Conservation (phyloP, 1,284 basidiomycete species). For the Flammula alnicola region DNA sequence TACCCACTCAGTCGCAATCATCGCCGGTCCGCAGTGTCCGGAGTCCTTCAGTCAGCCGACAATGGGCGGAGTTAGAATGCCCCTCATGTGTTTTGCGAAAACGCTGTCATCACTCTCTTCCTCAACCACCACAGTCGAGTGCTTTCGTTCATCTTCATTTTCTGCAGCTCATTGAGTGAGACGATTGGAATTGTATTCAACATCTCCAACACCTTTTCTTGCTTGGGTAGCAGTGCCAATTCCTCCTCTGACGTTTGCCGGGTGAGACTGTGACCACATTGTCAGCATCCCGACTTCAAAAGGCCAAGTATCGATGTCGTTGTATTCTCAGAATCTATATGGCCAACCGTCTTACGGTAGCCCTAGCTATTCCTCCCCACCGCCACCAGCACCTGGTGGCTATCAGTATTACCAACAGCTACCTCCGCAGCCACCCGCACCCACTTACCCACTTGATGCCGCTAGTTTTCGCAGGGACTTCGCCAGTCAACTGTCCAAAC, state of each 20-base stretch:
- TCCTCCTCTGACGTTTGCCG: conserved; percentile 18
- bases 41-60: conserved; percentile 10
- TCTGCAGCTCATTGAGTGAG: conserved; percentile 42
- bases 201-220: conserved; percentile 27
- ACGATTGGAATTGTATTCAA: conserved; percentile 37
- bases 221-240: conserved; percentile 21
- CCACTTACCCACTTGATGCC: conserved; percentile 67
- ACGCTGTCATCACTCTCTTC: conserved; percentile 27
- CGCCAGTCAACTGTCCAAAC: conserved; percentile 74
- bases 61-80: conserved; percentile 40
- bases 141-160: conserved; percentile 35
- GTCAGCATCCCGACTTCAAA: conserved; percentile 17
- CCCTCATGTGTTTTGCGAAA: conserved; percentile 27
- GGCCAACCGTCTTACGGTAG: conserved; percentile 43
- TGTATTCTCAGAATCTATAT: conserved; percentile 46
- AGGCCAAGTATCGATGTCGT: conserved; percentile 38
- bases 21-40: too few species aligned
- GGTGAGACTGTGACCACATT: conserved; percentile 22
- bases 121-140: conserved; percentile 41
- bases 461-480: conserved; percentile 84
- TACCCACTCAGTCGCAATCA: too few species aligned
- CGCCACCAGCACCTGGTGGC: conserved; percentile 32
- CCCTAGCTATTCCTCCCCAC: conserved; percentile 43
- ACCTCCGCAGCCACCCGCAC: conserved; percentile 45
- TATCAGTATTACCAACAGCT: conserved; percentile 53